These are phyloP conservation scores for Schizosaccharomyces japonicus DNA, from an alignment of 805 yeast species.

Conservation along the genomic window DNA sequence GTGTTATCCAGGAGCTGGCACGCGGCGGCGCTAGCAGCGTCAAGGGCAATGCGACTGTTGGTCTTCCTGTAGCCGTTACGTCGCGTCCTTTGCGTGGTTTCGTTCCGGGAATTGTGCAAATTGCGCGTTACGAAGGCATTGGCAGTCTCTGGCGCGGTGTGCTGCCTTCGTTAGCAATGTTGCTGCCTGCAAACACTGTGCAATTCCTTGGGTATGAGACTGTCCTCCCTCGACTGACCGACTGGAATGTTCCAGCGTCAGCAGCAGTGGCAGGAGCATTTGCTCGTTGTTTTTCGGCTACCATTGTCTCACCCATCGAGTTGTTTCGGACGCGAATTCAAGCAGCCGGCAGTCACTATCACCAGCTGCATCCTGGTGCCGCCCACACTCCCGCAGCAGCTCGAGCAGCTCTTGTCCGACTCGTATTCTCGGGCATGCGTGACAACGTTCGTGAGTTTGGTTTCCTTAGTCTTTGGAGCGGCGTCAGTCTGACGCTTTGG, in stretches of 20 bases:
- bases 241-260: not conserved
- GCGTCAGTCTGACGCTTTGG: constrained; percentile 74
- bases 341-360: constrained; percentile 8
- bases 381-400: constrained; percentile 17
- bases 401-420: not conserved
- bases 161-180: not conserved
- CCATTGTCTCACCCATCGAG: constrained; percentile 70
- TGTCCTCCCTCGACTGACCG: not conserved
- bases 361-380: constrained; percentile 10
- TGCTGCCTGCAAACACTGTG: not conserved
- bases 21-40: not conserved
- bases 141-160: constrained; percentile 4
- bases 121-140: constrained; percentile 4
- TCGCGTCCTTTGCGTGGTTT: constrained; percentile 19
- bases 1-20: not conserved
- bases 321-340: constrained; percentile 70
- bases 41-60: too few relatives aligned
- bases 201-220: not conserved
- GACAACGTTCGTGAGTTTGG: constrained; percentile 35
- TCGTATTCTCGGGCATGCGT: constrained; percentile 29
- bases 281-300: constrained; percentile 65
- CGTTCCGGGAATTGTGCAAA: constrained; percentile 26
- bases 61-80: constrained; percentile 7
- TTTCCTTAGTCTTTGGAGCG: constrained; percentile 44
- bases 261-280: constrained; percentile 73